phyloP scores from a whole-genome alignment of 1,284 basidiomycete genomes.

The Trichosporon sp. region DNA sequence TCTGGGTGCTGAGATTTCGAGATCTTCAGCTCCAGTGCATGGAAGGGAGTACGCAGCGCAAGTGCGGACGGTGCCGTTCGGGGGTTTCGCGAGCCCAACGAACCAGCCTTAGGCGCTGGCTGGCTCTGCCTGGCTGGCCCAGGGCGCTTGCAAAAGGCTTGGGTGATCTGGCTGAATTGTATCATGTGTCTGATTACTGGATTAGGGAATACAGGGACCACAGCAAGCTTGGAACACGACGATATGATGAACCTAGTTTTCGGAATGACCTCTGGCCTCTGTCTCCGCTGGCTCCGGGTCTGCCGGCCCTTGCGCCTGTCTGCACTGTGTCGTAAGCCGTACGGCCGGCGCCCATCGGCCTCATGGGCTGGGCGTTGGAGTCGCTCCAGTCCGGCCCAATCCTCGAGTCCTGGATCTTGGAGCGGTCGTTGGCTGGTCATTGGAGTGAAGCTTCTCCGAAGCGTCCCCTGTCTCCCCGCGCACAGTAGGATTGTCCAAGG shows the following conservation, averaged over 20 bases:
- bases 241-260: conserved; percentile 1
- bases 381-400: neutral
- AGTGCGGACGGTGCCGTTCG: neutral
- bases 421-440: neutral
- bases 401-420: neutral
- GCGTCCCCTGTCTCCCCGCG: neutral
- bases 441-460: neutral
- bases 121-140: neutral
- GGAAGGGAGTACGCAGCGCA: too few relatives aligned
- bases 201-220: neutral
- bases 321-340: neutral
- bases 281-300: neutral
- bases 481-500: neutral
- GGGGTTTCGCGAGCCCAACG: neutral
- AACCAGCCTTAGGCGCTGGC: too few relatives aligned
- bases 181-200: neutral
- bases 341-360: neutral
- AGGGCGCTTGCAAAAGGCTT: neutral
- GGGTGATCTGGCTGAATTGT: neutral
- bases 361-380: neutral
- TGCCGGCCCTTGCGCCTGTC: neutral
- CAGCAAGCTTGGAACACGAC: neutral
- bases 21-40: neutral
- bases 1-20: neutral
- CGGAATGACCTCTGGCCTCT: neutral